Evolutionary conservation across 2,329 filamentous ascomycete genomes (phyloP), one percentile per base, ranked within the genome.

Genomic region (Fusarium sp.): DNA sequence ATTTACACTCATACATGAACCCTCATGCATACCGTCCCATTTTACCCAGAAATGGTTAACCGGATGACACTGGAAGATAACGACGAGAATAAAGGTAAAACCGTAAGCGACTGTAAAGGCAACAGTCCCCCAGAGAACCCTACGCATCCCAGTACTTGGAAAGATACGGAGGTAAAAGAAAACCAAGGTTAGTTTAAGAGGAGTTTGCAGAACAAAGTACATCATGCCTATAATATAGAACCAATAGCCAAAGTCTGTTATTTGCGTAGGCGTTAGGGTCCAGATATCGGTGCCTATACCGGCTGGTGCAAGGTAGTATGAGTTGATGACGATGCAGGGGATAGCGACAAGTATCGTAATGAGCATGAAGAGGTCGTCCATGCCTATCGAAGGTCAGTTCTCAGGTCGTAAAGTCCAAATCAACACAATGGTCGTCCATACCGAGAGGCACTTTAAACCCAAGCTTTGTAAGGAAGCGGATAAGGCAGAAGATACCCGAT

Each of bases 101-200:
- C 83, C 83, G 53, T 80, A 83, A 3, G 81, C 15, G 9, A 74
- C 49, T 53, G 80, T 81, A 58, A 84, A 78, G n/a, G 70, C 70
- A 30, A 85, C 69, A 0, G 84, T 84, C 20, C 62, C 78, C 76
- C 80, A 82, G 10, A 86, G 77, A 15, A 84, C 44, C 8, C 76
- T 77, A 13, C 80, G 79, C 18, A 86, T 79, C 5, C 41, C 58
- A 0, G 55, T 61, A 0, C 75, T 71, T 0, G 84, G 84, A 65
- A 89, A 89, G 58, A 89, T 84, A 57, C 84, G 82, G 15, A 86
- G 77, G 71, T 87, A 88, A 74, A 89, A 87, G 71, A 85, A 80
- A 3, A 88, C 77, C 18, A 89, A 78, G 2, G 85, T 82, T 6
- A 86, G 75, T 69, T 88, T 87, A n/a, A 85, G 79, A 30, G 86